These are phyloP conservation scores for Phytopythium ostracodes DNA, from an alignment of 352 stramenopile genomes.

Conservation along the genomic window DNA sequence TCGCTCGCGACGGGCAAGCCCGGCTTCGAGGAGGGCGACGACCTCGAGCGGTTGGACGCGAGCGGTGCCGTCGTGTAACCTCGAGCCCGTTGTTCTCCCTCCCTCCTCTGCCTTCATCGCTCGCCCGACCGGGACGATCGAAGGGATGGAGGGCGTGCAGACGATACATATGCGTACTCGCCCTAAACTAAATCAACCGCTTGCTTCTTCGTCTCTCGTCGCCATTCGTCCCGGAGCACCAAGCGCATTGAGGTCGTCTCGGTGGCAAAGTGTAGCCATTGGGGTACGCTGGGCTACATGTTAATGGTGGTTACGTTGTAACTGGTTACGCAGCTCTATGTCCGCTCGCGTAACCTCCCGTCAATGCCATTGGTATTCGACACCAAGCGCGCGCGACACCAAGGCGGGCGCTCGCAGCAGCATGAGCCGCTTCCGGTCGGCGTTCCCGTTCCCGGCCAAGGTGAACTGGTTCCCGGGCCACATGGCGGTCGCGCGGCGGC, in stretches of 20 bases:
- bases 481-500: constrained; percentile 73
- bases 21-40: constrained; percentile 60
- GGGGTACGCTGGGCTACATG: not conserved
- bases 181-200: not conserved
- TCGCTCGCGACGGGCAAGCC: constrained; percentile 68
- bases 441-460: constrained; percentile 74
- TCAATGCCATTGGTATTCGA: not conserved
- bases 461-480: constrained; percentile 89
- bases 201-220: not conserved
- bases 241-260: not conserved
- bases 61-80: constrained; percentile 32
- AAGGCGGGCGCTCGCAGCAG: too few species aligned
- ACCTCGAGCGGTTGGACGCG: constrained; percentile 60
- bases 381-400: too few species aligned
- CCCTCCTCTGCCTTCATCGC: not conserved
- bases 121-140: not conserved
- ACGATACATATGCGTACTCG: not conserved
- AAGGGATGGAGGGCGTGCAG: not conserved
- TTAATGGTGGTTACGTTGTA: not conserved
- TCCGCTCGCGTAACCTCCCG: not conserved
- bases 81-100: too few species aligned
- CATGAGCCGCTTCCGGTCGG: constrained; percentile 70
- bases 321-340: too few species aligned
- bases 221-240: not conserved
- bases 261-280: not conserved